These are phyloP conservation scores for Fusarium sp. DNA, from an alignment of 2,329 filamentous ascomycete species.

Conservation along the genomic window DNA sequence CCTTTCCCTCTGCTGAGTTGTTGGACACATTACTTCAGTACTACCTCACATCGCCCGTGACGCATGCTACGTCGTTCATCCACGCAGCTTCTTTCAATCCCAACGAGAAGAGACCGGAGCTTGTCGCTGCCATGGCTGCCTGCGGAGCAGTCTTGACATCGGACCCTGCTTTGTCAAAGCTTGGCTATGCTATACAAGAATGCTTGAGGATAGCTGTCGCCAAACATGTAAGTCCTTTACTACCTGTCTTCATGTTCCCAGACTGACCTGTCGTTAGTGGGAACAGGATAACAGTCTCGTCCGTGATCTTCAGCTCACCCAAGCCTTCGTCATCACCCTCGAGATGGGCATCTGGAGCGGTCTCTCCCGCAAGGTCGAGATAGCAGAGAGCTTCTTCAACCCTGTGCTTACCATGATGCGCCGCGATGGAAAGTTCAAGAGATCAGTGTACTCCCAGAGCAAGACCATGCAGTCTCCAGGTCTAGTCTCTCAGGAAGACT, in stretches of 20 bases:
- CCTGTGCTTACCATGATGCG: constrained; percentile 50
- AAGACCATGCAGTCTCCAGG: background rate
- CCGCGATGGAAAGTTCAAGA: constrained; percentile 45
- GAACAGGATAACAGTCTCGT: constrained; percentile 47
- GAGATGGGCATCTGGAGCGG: constrained; percentile 51
- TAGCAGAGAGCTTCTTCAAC: constrained; percentile 51
- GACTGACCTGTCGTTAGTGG: constrained; percentile 11
- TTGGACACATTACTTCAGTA: constrained; percentile 51
- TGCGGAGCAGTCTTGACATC: constrained; percentile 50
- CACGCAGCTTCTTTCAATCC: constrained; percentile 50
- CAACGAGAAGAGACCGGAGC: constrained; percentile 48
- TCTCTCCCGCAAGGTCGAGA: constrained; percentile 50
- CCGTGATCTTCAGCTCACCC: constrained; percentile 45
- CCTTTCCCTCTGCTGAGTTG: constrained; percentile 51
- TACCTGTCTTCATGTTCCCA: background rate
- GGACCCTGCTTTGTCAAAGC: constrained; percentile 48
- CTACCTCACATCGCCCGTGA: constrained; percentile 44
- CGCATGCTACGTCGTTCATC: constrained; percentile 46
- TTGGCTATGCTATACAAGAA: constrained; percentile 54
- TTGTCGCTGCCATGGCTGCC: constrained; percentile 49
- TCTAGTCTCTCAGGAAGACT: constrained; percentile 27
- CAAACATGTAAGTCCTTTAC: constrained; percentile 14
- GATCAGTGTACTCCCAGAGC: constrained; percentile 30
- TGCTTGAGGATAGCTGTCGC: constrained; percentile 40
- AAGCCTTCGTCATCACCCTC: constrained; percentile 48